These are phyloP conservation scores for Aureobasidium uvarum DNA, from an alignment of 2,329 filamentous ascomycete species.

Conservation along the genomic window DNA sequence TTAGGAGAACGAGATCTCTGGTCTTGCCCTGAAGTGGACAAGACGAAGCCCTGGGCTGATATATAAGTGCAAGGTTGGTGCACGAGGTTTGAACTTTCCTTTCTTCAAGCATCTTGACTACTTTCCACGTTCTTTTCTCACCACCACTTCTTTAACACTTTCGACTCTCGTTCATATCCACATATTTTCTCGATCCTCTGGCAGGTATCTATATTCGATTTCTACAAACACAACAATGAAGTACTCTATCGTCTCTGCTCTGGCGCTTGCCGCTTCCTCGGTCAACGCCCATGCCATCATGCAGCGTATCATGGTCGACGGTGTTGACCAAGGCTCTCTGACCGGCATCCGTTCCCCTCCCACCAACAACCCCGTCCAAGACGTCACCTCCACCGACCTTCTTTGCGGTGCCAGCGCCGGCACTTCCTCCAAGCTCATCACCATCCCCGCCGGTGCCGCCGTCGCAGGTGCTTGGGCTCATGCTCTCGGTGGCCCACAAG, in stretches of 20 bases:
- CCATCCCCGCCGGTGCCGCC: constrained; percentile 21
- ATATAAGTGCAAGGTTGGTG: constrained; percentile 1
- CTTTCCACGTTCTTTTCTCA: constrained; percentile 12
- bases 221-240: constrained; percentile 18
- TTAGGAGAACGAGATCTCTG: neutral
- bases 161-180: constrained; percentile 23
- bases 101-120: constrained; percentile 13
- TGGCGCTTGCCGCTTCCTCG: constrained; percentile 35
- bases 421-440: constrained; percentile 31
- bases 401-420: constrained; percentile 39
- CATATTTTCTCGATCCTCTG: constrained; percentile 6
- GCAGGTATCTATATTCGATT: neutral
- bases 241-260: constrained; percentile 36
- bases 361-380: constrained; percentile 39
- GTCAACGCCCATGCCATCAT: constrained; percentile 35
- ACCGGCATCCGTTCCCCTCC: constrained; percentile 50
- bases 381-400: constrained; percentile 39
- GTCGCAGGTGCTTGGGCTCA: constrained; percentile 30
- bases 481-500: constrained; percentile 26
- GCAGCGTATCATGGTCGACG: constrained; percentile 45
- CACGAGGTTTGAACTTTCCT: neutral
- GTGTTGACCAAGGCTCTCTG: constrained; percentile 45
- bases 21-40: neutral
- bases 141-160: neutral
- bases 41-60: neutral